Evolutionary conservation across 192 early-diverging fungal species (phyloP).

Genomic region (Umbelopsis sp.): DNA sequence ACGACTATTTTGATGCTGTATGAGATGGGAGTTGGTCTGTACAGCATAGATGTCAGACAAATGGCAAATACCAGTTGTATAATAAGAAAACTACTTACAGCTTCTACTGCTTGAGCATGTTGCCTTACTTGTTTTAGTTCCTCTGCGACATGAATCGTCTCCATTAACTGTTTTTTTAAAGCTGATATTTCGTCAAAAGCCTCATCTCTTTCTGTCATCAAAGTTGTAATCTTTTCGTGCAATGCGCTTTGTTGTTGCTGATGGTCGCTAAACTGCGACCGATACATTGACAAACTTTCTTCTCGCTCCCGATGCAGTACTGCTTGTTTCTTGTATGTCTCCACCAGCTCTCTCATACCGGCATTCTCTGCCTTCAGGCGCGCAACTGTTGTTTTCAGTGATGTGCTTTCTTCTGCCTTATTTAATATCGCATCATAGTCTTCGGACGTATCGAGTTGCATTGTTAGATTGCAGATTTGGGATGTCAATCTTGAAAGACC

Average conservation of each 20-base stretch:
- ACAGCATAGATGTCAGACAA: background rate
- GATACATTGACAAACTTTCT: slow-evolving; percentile 17
- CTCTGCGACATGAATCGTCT: background rate
- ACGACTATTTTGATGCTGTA: slow-evolving; percentile 45
- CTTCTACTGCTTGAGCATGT: background rate
- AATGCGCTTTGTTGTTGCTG: slow-evolving; percentile 16
- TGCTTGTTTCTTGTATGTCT: slow-evolving; percentile 13
- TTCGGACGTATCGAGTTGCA: background rate
- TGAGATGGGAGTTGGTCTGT: slow-evolving; percentile 23
- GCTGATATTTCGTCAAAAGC: background rate
- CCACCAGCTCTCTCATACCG: slow-evolving; percentile 9
- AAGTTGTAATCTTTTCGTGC: background rate
- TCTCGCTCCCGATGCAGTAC: slow-evolving; percentile 1
- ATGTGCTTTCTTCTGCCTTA: slow-evolving; percentile 16
- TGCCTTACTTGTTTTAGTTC: background rate
- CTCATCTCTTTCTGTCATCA: background rate
- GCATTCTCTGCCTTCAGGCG: background rate
- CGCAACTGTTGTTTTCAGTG: slow-evolving; percentile 6
- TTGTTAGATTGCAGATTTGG: background rate
- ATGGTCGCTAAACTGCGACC: slow-evolving; percentile 15
- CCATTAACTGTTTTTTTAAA: background rate
- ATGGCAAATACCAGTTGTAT: background rate
- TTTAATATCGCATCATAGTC: slow-evolving; percentile 15
- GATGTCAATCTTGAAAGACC: slow-evolving; percentile 3
- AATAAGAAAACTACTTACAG: background rate